These are phyloP conservation scores for Fusarium sarcochroum DNA, from an alignment of 2,329 filamentous ascomycete species.

Conservation along the genomic window DNA sequence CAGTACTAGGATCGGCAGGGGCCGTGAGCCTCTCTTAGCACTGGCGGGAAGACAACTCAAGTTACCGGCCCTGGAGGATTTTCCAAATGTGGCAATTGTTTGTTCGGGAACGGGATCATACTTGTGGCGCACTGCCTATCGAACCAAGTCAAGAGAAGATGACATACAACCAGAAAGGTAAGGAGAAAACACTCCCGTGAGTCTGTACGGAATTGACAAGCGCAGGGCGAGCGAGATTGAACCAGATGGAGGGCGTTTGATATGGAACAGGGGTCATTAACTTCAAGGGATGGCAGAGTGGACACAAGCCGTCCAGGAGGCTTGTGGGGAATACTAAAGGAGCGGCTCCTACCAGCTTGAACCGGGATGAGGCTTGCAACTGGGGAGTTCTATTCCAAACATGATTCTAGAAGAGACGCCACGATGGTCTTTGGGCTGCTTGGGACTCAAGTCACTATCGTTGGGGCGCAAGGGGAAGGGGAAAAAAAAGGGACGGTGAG, in stretches of 20 bases:
- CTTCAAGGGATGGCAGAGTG: slow-evolving; percentile 40
- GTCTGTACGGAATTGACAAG: slow-evolving; percentile 30
- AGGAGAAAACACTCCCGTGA: slow-evolving; percentile 9
- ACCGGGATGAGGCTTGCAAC: slow-evolving; percentile 38
- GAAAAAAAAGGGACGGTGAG: slow-evolving; percentile 36
- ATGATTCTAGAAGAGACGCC: slow-evolving; percentile 49
- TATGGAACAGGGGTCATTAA: slow-evolving; percentile 40
- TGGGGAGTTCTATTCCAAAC: slow-evolving; percentile 46
- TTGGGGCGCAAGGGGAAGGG: slow-evolving; percentile 28
- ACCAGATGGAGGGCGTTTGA: slow-evolving; percentile 44
- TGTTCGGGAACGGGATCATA: slow-evolving; percentile 17
- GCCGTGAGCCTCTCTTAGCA: slow-evolving; percentile 44
- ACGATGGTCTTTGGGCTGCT: slow-evolving; percentile 28
- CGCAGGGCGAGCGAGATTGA: slow-evolving; percentile 45
- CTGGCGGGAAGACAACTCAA: slow-evolving; percentile 35
- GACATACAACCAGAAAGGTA: slow-evolving; percentile 6
- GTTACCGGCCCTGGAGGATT: slow-evolving; percentile 34
- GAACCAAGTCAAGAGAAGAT: slow-evolving; percentile 17
- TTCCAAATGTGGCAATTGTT: slow-evolving; percentile 38
- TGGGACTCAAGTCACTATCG: slow-evolving; percentile 20
- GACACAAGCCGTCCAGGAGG: slow-evolving; percentile 22
- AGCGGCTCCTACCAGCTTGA: slow-evolving; percentile 30
- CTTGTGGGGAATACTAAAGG: slow-evolving; percentile 45
- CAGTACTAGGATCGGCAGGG: slow-evolving; percentile 49
- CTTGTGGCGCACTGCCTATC: slow-evolving; percentile 26